These are phyloP conservation scores for Mortierella sp. DNA, from an alignment of 371 early-diverging fungal species.

Conservation along the genomic window DNA sequence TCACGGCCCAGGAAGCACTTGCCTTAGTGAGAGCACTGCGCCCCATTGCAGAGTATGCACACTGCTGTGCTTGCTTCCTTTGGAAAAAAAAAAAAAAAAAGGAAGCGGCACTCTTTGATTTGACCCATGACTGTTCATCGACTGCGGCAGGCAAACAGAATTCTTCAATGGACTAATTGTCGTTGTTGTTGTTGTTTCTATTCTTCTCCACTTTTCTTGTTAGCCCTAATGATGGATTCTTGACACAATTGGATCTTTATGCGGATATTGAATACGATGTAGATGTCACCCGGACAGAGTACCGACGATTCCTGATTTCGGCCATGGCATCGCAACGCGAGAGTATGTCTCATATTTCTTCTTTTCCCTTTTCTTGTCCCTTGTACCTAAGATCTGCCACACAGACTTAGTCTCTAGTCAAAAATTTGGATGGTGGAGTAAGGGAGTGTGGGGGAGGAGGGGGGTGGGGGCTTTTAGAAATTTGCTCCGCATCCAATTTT, in stretches of 20 bases:
- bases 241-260: constrained; percentile 73
- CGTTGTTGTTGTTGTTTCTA: constrained; percentile 1
- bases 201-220: neutral
- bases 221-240: constrained; percentile 82
- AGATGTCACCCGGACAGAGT: constrained; percentile 63
- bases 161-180: neutral
- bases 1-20: constrained; percentile 64
- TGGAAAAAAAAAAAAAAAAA: neutral
- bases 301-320: constrained; percentile 76
- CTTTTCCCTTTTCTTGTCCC: neutral
- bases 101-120: neutral
- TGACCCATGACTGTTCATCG: neutral
- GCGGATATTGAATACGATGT: constrained; percentile 68
- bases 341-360: constrained; percentile 47
- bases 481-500: neutral
- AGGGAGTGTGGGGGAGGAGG: neutral
- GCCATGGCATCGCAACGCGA: constrained; percentile 65
- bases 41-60: constrained; percentile 60
- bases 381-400: neutral
- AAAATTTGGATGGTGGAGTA: neutral
- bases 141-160: constrained; percentile 4
- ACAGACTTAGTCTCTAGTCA: neutral
- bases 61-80: neutral
- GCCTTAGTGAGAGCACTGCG: constrained; percentile 60
- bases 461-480: neutral